phyloP scores from a whole-genome alignment of 768 basidiomycete genomes.

The Boletus reticuloceps region DNA sequence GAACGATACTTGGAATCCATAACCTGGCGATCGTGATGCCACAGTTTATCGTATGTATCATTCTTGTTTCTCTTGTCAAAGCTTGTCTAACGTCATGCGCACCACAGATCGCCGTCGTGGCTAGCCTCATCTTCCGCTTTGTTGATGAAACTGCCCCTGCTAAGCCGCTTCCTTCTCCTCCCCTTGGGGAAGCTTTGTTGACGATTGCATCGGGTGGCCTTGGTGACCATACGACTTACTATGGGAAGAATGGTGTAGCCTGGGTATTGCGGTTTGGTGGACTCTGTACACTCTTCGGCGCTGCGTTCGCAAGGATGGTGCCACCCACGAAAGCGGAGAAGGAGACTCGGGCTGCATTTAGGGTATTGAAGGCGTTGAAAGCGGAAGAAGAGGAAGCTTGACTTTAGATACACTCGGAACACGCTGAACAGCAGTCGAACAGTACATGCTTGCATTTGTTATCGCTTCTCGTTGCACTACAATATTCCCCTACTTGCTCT shows the following conservation, averaged over 20 bases:
- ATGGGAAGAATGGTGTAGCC: constrained; percentile 85
- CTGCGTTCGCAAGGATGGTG: constrained; percentile 74
- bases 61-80: neutral
- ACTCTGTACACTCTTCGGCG: constrained; percentile 77
- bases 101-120: constrained; percentile 77
- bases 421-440: neutral
- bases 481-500: constrained; percentile 2
- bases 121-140: constrained; percentile 80
- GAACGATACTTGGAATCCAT: constrained; percentile 92
- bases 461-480: neutral
- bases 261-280: constrained; percentile 96
- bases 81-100: neutral
- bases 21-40: constrained; percentile 95
- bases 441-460: constrained; percentile 15
- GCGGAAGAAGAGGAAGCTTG: constrained; percentile 53
- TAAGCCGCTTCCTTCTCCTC: constrained; percentile 18
- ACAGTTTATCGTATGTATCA: constrained; percentile 77
- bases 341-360: constrained; percentile 80
- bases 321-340: constrained; percentile 90
- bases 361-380: constrained; percentile 73
- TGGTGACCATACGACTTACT: constrained; percentile 53
- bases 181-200: constrained; percentile 34
- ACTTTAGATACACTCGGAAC: constrained; percentile 8
- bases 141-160: constrained; percentile 52
- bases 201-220: constrained; percentile 22